A percentile compares a stretch with the other conserved stretches of the same genome.
Conservation (phyloP, 768 basidiomycete genomes). For the Leccinum aurantiacum region DNA sequence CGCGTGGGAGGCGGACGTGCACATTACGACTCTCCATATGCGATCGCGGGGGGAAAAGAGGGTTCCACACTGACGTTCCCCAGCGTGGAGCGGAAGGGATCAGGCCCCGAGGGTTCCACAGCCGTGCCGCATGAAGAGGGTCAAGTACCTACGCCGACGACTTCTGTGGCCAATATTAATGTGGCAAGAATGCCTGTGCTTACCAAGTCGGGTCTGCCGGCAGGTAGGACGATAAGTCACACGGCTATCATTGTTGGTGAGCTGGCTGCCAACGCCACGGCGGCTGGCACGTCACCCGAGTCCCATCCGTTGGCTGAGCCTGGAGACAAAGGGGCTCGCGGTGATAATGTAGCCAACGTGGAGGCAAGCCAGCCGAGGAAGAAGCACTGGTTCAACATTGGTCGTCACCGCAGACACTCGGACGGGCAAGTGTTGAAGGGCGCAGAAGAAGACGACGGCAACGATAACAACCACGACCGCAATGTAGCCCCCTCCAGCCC, state of each 20-base stretch:
- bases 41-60: conserved; percentile 50
- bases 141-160: conserved; percentile 49
- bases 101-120: conserved; percentile 25
- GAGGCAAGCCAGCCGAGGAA: conserved; percentile 54
- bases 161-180: conserved; percentile 42
- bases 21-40: conserved; percentile 83
- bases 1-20: conserved; percentile 87
- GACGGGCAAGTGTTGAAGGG: conserved; percentile 45
- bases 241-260: conserved; percentile 80
- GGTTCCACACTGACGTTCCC: conserved; percentile 68
- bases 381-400: conserved; percentile 69
- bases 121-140: conserved; percentile 35
- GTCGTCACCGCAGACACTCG: conserved; percentile 59
- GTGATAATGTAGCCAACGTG: conserved; percentile 32
- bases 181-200: conserved; percentile 43
- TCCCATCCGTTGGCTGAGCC: conserved; percentile 22
- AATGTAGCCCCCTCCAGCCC: conserved; percentile 32
- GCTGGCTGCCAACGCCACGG: conserved; percentile 28
- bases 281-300: conserved; percentile 20
- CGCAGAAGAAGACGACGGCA: conserved; percentile 14
- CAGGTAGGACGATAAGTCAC: conserved; percentile 79
- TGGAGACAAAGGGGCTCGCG: conserved; percentile 18
- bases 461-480: background rate
- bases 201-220: conserved; percentile 40
- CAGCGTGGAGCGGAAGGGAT: conserved; percentile 49